Conservation (phyloP, 441 rosid species). For the Euphorbia celastroides region DNA sequence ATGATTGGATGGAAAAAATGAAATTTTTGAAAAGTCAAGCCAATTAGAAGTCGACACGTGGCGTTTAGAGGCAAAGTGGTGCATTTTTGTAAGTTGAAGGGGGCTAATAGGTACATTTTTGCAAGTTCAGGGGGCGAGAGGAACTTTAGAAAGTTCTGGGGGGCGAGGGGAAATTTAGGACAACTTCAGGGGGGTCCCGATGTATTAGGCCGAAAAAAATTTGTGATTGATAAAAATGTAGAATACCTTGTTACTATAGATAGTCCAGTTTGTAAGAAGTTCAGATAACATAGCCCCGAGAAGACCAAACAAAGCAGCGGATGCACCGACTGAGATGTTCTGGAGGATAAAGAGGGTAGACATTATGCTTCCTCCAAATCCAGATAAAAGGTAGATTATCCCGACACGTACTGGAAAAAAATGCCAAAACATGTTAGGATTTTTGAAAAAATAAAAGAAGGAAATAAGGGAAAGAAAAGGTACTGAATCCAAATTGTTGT, state of each 20-base stretch:
- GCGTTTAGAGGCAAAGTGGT: too few relatives aligned
- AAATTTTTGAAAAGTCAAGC: too few relatives aligned
- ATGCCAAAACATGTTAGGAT: constrained; percentile 14
- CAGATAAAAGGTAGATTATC: constrained; percentile 59
- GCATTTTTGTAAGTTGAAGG: too few relatives aligned
- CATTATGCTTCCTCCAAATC: constrained; percentile 74
- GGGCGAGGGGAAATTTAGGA: too few relatives aligned
- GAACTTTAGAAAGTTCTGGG: too few relatives aligned
- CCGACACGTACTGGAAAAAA: constrained; percentile 62
- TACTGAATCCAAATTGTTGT: constrained; percentile 89
- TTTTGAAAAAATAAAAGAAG: not conserved
- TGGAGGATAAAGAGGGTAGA: constrained; percentile 62
- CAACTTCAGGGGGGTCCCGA: too few relatives aligned
- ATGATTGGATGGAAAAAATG: too few relatives aligned
- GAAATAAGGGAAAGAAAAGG: not conserved
- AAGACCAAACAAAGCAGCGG: constrained; percentile 94
- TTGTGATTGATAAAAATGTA: too few relatives aligned
- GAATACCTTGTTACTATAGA: constrained; percentile 65
- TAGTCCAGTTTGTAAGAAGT: constrained; percentile 89
- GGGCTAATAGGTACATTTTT: too few relatives aligned
- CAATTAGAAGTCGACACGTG: too few relatives aligned
- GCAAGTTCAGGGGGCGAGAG: too few relatives aligned
- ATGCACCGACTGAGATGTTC: constrained; percentile 82
- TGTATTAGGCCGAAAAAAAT: too few relatives aligned
- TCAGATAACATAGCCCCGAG: constrained; percentile 93